These are phyloP conservation scores for Didymella lethalis DNA, from an alignment of 2,329 filamentous ascomycete genomes.

Conservation along the genomic window DNA sequence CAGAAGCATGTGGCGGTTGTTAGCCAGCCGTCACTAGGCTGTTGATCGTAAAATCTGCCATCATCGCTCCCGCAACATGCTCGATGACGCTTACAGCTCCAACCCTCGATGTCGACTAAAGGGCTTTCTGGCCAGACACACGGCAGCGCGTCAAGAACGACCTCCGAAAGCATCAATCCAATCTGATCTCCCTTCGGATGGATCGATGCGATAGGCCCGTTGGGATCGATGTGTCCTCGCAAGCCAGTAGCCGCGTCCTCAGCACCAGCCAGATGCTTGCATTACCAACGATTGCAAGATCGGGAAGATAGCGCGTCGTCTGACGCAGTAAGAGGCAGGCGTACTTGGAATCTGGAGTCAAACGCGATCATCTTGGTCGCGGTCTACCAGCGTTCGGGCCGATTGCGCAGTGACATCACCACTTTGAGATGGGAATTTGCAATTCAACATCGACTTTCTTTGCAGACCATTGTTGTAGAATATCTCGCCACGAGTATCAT, in stretches of 20 bases:
- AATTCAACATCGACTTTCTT: not conserved
- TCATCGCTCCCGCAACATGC: conserved; percentile 15
- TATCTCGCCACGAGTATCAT: not conserved
- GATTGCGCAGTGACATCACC: conserved; percentile 12
- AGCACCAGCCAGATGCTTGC: conserved; percentile 21
- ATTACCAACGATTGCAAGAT: conserved; percentile 25
- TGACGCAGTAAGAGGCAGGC: conserved; percentile 23
- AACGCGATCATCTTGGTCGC: conserved; percentile 7
- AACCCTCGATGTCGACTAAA: conserved; percentile 5
- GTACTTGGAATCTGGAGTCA: conserved; percentile 4
- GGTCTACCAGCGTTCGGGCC: conserved; percentile 5
- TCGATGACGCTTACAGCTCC: conserved; percentile 33
- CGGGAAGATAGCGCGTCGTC: conserved; percentile 14
- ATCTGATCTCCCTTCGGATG: conserved; percentile 19
- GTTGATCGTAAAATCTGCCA: conserved; percentile 20
- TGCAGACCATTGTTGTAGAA: not conserved
- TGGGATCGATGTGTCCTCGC: not conserved
- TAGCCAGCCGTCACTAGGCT: conserved; percentile 1
- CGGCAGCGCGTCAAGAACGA: conserved; percentile 7
- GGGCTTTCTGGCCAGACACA: conserved; percentile 23
- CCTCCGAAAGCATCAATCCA: conserved; percentile 23
- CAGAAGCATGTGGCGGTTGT: conserved; percentile 4
- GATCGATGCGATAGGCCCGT: conserved; percentile 27
- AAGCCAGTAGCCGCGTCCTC: conserved; percentile 17
- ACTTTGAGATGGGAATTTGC: conserved; percentile 2